phyloP scores from a whole-genome alignment of 2,329 filamentous ascomycete genomes.

The Gnomoniopsis sp. region DNA sequence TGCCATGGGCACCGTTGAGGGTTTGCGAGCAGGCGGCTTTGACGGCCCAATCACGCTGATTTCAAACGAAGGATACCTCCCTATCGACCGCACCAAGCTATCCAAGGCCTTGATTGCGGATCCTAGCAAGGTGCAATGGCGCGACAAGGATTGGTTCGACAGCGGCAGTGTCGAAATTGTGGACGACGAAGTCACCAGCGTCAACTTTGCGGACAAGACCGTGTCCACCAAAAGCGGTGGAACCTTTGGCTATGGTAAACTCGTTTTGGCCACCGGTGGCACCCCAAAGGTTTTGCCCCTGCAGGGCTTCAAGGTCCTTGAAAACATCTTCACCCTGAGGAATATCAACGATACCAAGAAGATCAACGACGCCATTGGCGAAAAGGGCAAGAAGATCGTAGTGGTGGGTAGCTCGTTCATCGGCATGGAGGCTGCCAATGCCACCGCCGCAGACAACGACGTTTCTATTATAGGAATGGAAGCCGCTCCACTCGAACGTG shows the following conservation, averaged over 20 bases:
- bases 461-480: constrained; percentile 91
- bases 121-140: constrained; percentile 70
- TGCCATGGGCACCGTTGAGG: constrained; percentile 76
- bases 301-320: constrained; percentile 79
- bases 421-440: constrained; percentile 94
- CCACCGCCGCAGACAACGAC: constrained; percentile 72
- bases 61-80: constrained; percentile 77
- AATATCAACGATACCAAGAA: constrained; percentile 71
- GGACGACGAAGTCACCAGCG: constrained; percentile 61
- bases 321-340: constrained; percentile 83
- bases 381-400: constrained; percentile 86
- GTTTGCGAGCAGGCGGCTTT: constrained; percentile 78
- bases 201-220: constrained; percentile 73
- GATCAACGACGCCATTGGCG: constrained; percentile 76
- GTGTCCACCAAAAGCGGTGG: constrained; percentile 73
- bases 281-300: constrained; percentile 72
- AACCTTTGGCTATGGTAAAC: constrained; percentile 75
- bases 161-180: constrained; percentile 55
- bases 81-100: constrained; percentile 91
- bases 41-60: constrained; percentile 78
- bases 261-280: constrained; percentile 87
- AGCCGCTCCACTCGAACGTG: constrained; percentile 74
- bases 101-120: constrained; percentile 91
- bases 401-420: constrained; percentile 94
- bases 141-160: constrained; percentile 75